Base-by-base conservation (phyloP, 23 red algal genomes). In the Gracilaria domingensis region DNA sequence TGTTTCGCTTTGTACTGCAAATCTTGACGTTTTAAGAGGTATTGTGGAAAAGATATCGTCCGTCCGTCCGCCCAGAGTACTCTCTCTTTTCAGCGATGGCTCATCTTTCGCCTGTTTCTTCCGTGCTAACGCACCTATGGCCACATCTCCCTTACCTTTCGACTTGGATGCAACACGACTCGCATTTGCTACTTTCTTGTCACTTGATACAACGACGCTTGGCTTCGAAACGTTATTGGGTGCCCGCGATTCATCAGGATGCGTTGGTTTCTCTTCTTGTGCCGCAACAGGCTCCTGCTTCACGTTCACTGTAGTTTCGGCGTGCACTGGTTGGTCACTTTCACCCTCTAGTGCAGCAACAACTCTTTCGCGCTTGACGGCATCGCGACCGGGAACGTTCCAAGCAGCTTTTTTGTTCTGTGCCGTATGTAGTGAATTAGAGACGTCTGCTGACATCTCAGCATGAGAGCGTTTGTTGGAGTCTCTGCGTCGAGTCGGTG, bases 21-120 rank as follows among this genome's bases (percentile, higher is more conserved):
- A 51, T 35, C 50, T 77, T 8, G 72, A 77, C 30, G 40, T 77
- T 42, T 77, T 77, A 25, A 77, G 42, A 3, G 72, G 72, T 25
- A 77, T 77, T 21, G 72, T 77, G 45, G 72, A 77, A 45, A 39
- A 37, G 36, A 77, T 45, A 50, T 77, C 72, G 20, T 30, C 72
- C n/a, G 72, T 49, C 32, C 28, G 34, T 20, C 12, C n/a, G n/a
- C n/a, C 12, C 23, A 4, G 72, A 30, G 72, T 34, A 6, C 20
- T 37, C 72, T 50, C 11, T 50, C 42, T 48, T 30, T 23, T 45
- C 40, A 26, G 45, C 17, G 72, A 34, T 25, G 45, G 38, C 5
- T 77, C 72, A 30, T 77, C 72, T 51, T 50, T 51, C 24, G 1
- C 0, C 42, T 9, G 42, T 45, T 7, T 14, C 12, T 45, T 14